These are phyloP conservation scores for Sporothrix dimorphospora DNA, from an alignment of 2,329 filamentous ascomycete genomes.

Conservation along the genomic window DNA sequence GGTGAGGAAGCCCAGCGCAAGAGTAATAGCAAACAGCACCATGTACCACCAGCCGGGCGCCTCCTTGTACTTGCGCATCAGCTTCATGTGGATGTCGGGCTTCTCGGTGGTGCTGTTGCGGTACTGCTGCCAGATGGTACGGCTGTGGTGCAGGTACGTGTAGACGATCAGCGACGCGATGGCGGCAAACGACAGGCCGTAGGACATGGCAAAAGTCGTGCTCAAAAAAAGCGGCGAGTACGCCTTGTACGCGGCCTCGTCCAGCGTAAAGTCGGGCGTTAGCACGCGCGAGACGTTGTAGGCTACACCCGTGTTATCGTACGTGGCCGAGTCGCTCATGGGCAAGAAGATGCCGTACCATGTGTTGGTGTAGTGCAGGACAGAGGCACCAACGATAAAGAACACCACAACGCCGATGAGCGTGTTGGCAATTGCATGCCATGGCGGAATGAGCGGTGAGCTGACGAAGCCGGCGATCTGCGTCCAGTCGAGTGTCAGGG, in stretches of 20 bases:
- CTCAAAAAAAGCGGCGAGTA: constrained; percentile 73
- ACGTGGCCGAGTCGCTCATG: constrained; percentile 70
- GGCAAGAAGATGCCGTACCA: constrained; percentile 69
- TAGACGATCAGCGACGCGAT: constrained; percentile 71
- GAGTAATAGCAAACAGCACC: constrained; percentile 58
- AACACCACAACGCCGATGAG: constrained; percentile 68
- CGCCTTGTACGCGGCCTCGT: constrained; percentile 64
- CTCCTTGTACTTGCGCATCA: constrained; percentile 66
- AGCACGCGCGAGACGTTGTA: constrained; percentile 70
- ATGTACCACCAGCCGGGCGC: constrained; percentile 68
- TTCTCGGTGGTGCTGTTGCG: constrained; percentile 61
- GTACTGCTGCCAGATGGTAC: constrained; percentile 67
- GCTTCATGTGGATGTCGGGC: constrained; percentile 65
- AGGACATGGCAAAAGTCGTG: constrained; percentile 70
- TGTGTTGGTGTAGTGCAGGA: constrained; percentile 66
- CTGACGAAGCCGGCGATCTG: constrained; percentile 70
- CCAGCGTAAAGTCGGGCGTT: constrained; percentile 62
- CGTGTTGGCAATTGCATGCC: constrained; percentile 74
- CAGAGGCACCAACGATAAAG: constrained; percentile 62
- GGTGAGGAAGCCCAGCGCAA: constrained; percentile 57
- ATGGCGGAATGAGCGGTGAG: constrained; percentile 71
- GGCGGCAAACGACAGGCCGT: constrained; percentile 73
- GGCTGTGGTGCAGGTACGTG: constrained; percentile 67
- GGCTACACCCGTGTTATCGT: constrained; percentile 67
- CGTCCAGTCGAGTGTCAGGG: constrained; percentile 56